These are phyloP conservation scores for Rhizophagus sp. DNA, from an alignment of 192 early-diverging fungal genomes.

Conservation along the genomic window DNA sequence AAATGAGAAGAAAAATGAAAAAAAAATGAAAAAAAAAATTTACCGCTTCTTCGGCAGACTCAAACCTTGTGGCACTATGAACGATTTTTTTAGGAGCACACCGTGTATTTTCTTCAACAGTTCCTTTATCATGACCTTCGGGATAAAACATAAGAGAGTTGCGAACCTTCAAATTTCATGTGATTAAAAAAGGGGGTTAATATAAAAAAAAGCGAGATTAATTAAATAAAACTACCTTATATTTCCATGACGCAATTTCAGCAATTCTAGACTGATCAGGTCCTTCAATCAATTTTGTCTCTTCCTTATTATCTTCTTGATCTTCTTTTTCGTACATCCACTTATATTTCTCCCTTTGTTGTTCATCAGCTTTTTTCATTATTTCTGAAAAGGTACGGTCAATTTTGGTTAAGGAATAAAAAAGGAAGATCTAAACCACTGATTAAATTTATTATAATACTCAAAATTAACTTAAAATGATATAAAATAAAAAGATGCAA, in stretches of 20 bases:
- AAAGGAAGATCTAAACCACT: background rate
- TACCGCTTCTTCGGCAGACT: conserved; percentile 38
- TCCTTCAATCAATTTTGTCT: conserved; percentile 32
- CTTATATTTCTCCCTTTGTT: conserved; percentile 56
- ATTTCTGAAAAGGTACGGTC: conserved; percentile 54
- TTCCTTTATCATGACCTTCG: conserved; percentile 47
- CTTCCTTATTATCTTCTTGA: conserved; percentile 33
- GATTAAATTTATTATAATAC: background rate
- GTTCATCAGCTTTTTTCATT: conserved; percentile 60
- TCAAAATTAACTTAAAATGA: conserved; percentile 4
- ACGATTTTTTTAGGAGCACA: conserved; percentile 62
- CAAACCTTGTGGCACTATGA: conserved; percentile 63
- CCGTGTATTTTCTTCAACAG: conserved; percentile 38
- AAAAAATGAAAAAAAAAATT: conserved; percentile 11
- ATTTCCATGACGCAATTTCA: conserved; percentile 56
- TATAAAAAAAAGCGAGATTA: background rate
- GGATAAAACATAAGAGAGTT: conserved; percentile 78
- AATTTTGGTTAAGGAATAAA: conserved; percentile 20
- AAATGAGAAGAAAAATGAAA: too few species aligned
- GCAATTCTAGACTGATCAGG: conserved; percentile 30
- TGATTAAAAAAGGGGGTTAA: background rate
- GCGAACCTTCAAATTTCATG: conserved; percentile 59
- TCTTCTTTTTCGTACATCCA: conserved; percentile 70
- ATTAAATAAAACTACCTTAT: conserved; percentile 44
- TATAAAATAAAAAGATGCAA: background rate